A percentile compares a stretch with the other conserved stretches of the same genome.
Conservation (phyloP, 169 alveolate species). For the Plasmodium gallinaceum region DNA sequence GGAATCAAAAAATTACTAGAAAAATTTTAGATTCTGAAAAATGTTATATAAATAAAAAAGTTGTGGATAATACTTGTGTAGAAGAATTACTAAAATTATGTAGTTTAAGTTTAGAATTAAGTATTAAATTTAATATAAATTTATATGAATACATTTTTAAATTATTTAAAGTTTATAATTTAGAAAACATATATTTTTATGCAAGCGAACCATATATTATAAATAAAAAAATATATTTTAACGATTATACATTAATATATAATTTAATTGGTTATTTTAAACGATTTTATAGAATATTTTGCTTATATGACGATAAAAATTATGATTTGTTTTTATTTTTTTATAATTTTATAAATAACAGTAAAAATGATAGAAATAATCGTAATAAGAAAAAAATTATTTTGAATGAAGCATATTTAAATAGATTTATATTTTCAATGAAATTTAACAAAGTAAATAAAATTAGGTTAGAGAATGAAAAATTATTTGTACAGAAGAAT, state of each 20-base stretch:
- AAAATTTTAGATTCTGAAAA: too few relatives aligned
- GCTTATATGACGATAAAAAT: slow-evolving; percentile 28
- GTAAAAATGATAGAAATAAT: not conserved
- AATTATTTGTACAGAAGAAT: too few relatives aligned
- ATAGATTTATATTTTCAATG: too few relatives aligned
- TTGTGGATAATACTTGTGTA: not conserved
- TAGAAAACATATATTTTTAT: slow-evolving; percentile 43
- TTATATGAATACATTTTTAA: slow-evolving; percentile 38
- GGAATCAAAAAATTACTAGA: too few relatives aligned
- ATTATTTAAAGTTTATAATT: slow-evolving; percentile 5
- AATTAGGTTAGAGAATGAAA: not conserved
- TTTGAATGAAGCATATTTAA: too few relatives aligned
- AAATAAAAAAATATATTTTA: slow-evolving; percentile 25
- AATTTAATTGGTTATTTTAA: slow-evolving; percentile 20
- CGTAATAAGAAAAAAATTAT: not conserved
- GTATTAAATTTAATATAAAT: slow-evolving; percentile 29
- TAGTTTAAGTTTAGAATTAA: slow-evolving; percentile 23
- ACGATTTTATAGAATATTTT: slow-evolving; percentile 23
- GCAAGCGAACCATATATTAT: slow-evolving; percentile 37
- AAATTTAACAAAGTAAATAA: too few relatives aligned
- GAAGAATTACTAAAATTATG: slow-evolving; percentile 32
- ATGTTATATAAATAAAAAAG: not conserved
- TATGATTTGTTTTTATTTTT: slow-evolving; percentile 57
- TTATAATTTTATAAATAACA: slow-evolving; percentile 5
- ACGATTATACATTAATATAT: slow-evolving; percentile 14